phyloP scores from a whole-genome alignment of 2,329 filamentous ascomycete genomes.

The Trichophyton benhamiae region DNA sequence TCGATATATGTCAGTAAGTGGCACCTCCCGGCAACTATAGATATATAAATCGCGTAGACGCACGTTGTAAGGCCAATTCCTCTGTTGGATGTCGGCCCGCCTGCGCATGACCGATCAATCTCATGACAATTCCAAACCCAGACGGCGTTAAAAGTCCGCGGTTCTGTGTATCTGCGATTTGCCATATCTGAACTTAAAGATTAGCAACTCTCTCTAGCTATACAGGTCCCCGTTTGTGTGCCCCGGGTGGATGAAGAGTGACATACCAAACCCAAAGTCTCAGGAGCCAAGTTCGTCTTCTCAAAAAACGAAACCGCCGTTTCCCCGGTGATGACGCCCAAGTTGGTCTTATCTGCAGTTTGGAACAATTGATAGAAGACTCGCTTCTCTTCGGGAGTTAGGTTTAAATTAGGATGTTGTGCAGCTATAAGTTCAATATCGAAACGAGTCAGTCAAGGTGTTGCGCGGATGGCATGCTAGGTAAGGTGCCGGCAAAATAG shows the following conservation, averaged over 20 bases:
- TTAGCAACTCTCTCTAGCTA: not conserved
- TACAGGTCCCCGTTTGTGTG: not conserved
- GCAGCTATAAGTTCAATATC: not conserved
- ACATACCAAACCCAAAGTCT: constrained; percentile 72
- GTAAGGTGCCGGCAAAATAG: too few species aligned
- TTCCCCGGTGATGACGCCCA: constrained; percentile 91
- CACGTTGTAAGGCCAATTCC: constrained; percentile 69
- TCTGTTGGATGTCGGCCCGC: constrained; percentile 67
- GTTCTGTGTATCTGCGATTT: constrained; percentile 95
- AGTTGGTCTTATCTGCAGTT: constrained; percentile 79
- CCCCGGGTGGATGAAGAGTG: not conserved
- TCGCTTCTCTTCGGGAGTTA: constrained; percentile 84
- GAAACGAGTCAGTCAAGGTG: not conserved
- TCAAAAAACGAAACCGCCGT: constrained; percentile 96
- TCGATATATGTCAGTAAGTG: constrained; percentile 7
- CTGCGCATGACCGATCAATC: constrained; percentile 92
- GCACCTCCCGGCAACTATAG: not conserved
- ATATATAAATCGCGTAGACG: not conserved
- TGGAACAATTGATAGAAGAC: constrained; percentile 87
- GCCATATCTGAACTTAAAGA: constrained; percentile 67
- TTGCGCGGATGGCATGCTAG: not conserved
- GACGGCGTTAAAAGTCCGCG: constrained; percentile 82
- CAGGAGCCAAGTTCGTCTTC: constrained; percentile 77
- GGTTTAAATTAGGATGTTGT: constrained; percentile 59
- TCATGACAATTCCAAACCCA: constrained; percentile 83